These are phyloP conservation scores for Primulina huaijiensis DNA, from an alignment of 257 asterid genomes.

Conservation along the genomic window DNA sequence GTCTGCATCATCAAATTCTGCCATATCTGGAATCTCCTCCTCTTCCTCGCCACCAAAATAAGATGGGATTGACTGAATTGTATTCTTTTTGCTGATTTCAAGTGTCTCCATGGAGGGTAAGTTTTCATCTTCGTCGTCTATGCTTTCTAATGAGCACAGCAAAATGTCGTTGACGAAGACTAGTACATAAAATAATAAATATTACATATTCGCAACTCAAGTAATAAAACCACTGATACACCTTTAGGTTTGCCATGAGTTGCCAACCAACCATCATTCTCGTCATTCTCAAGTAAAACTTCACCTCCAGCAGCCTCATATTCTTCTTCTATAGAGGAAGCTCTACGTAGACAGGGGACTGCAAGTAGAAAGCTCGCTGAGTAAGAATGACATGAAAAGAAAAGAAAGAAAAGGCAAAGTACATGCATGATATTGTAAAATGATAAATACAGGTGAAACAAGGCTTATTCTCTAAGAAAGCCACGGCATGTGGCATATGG, in stretches of 20 bases:
- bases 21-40: conserved; percentile 93
- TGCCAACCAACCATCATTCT: conserved; percentile 94
- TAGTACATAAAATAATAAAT: not conserved
- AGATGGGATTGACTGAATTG: conserved; percentile 67
- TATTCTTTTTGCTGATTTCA: conserved; percentile 68
- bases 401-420: not conserved
- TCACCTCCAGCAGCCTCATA: conserved; percentile 99
- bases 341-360: conserved; percentile 97
- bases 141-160: conserved; percentile 51
- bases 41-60: conserved; percentile 91
- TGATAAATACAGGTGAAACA: conserved; percentile 12
- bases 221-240: conserved; percentile 7
- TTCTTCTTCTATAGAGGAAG: conserved; percentile 92
- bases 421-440: not conserved
- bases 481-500: not conserved
- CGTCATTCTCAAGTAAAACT: conserved; percentile 82
- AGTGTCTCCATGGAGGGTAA: conserved; percentile 86
- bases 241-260: conserved; percentile 97
- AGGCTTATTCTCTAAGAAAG: conserved; percentile 3
- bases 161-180: conserved; percentile 20
- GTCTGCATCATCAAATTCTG: conserved; percentile 77
- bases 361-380: conserved; percentile 24
- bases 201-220: not conserved
- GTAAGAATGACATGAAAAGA: not conserved
- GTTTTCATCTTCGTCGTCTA: conserved; percentile 56